Evolutionary conservation across 495 filamentous ascomycete species (phyloP).

Genomic region (Hypoxylon lenormandii): DNA sequence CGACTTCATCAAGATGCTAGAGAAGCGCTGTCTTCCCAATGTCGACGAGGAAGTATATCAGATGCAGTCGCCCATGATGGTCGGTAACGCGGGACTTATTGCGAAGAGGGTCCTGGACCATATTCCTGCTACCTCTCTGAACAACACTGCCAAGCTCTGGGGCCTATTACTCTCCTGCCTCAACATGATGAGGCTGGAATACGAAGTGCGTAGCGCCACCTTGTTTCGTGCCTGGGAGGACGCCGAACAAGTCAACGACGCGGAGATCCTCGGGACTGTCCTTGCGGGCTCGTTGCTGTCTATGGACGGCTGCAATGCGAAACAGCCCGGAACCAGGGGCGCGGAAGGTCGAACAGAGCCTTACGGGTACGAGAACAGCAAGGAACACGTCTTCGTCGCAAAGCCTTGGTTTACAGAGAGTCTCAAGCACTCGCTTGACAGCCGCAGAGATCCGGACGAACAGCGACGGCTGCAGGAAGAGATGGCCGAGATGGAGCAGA

Average conservation of each 20-base stretch:
- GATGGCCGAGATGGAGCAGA: too few relatives aligned
- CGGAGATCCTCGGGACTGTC: slow-evolving; percentile 10
- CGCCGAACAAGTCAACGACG: slow-evolving; percentile 5
- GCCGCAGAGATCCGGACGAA: too few relatives aligned
- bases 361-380: neutral
- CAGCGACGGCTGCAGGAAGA: too few relatives aligned
- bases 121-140: neutral
- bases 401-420: neutral
- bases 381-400: neutral
- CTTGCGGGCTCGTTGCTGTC: slow-evolving; percentile 12
- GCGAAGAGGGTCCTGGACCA: neutral
- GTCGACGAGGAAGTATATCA: slow-evolving; percentile 6
- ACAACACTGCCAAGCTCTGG: slow-evolving; percentile 2
- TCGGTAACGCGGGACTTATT: slow-evolving; percentile 1
- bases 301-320: neutral
- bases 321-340: slow-evolving; percentile 6
- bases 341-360: neutral
- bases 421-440: neutral
- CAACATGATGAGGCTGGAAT: neutral
- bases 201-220: neutral
- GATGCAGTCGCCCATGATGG: slow-evolving; percentile 20
- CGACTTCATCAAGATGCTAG: neutral
- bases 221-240: slow-evolving; percentile 16
- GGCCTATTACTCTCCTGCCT: slow-evolving; percentile 14
- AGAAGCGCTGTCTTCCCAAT: slow-evolving; percentile 3